Percentiles rank a stretch among this genome's conserved stretches.
These are phyloP conservation scores for Paxillus involutus DNA, from an alignment of 768 basidiomycete species.

Conservation along the genomic window DNA sequence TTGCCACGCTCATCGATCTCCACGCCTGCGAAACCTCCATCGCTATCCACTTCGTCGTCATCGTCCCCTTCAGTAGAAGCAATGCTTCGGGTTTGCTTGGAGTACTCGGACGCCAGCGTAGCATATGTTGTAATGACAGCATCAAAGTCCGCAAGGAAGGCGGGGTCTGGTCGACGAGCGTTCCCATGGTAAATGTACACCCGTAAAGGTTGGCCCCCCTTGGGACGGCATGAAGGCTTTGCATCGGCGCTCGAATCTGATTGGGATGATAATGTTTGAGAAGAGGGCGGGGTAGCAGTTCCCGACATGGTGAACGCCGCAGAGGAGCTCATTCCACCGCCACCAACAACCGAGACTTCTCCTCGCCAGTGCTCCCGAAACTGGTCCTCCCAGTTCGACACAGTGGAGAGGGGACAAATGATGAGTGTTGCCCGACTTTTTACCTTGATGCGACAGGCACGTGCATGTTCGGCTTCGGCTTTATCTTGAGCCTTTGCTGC, in stretches of 20 bases:
- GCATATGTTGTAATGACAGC: conserved; percentile 97
- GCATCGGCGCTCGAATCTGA: conserved; percentile 23
- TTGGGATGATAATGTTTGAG: conserved; percentile 32
- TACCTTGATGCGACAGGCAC: conserved; percentile 75
- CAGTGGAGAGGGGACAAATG: conserved; percentile 93
- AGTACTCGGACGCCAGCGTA: conserved; percentile 92
- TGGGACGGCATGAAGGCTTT: conserved; percentile 35
- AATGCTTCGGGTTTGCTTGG: conserved; percentile 77
- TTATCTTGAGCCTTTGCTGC: conserved; percentile 67
- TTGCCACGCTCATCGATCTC: conserved; percentile 73
- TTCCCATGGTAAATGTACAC: conserved; percentile 98
- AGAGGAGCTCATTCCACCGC: conserved; percentile 48
- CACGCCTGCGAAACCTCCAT: conserved; percentile 58
- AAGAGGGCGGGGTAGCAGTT: conserved; percentile 36
- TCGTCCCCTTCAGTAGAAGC: conserved; percentile 60
- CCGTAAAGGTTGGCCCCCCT: conserved; percentile 57
- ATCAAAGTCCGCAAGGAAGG: conserved; percentile 90
- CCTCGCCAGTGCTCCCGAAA: conserved; percentile 97
- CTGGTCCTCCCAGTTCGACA: conserved; percentile 99
- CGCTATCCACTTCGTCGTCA: conserved; percentile 65
- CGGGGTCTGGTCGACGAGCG: conserved; percentile 80
- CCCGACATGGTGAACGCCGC: conserved; percentile 34
- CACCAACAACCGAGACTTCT: conserved; percentile 80
- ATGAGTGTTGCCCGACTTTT: conserved; percentile 92
- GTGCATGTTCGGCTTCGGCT: conserved; percentile 63